Conservation (phyloP, 495 filamentous ascomycete genomes). For the Aspergillus conjunctus region DNA sequence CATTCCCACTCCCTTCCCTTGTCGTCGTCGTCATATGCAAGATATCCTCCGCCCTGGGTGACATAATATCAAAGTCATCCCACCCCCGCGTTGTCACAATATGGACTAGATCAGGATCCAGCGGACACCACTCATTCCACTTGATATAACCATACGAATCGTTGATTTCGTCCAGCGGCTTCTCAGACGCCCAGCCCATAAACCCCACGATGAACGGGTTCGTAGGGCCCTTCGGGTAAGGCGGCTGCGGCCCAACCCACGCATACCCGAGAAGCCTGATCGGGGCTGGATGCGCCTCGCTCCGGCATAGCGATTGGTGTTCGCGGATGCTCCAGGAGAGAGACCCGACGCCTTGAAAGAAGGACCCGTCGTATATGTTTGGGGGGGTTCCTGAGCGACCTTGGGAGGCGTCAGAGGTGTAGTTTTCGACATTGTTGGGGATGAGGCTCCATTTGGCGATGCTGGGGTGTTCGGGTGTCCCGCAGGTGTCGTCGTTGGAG, state of each 20-base stretch:
- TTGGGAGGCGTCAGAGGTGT: neutral
- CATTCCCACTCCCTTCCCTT: too few relatives aligned
- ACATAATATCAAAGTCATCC: too few relatives aligned
- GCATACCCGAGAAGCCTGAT: too few relatives aligned
- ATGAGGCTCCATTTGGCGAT: neutral
- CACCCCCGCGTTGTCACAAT: too few relatives aligned
- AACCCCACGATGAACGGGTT: neutral
- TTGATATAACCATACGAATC: neutral
- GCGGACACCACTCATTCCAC: too few relatives aligned
- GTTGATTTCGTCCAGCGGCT: neutral
- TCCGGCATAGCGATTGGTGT: neutral
- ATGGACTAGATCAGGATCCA: too few relatives aligned
- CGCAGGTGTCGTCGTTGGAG: neutral
- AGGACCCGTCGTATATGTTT: neutral
- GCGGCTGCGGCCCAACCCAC: too few relatives aligned
- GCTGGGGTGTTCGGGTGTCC: neutral
- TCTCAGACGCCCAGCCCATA: neutral
- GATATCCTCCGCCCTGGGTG: too few relatives aligned
- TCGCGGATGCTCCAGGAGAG: neutral
- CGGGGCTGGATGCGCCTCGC: neutral
- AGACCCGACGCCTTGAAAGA: neutral
- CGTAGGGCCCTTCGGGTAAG: neutral
- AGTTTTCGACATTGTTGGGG: neutral
- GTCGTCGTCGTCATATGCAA: too few relatives aligned
- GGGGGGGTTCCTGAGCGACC: neutral